Base-by-base conservation (phyloP, 495 filamentous ascomycete genomes). In the Neurospora sp. region DNA sequence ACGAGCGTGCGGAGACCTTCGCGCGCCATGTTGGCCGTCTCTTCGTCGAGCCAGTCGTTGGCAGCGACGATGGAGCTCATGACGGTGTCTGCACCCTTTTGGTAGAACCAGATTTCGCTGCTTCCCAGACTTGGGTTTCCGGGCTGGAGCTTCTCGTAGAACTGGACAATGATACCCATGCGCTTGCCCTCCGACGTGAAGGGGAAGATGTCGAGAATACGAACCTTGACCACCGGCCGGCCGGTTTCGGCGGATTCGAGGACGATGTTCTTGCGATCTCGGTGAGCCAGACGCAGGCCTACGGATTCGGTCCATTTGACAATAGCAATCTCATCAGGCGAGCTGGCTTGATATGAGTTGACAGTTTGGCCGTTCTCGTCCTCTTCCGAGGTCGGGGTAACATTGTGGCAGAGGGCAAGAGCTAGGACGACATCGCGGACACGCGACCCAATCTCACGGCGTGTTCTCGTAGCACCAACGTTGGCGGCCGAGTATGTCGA, bases 21-120 rank as follows among this genome's bases (percentile, higher is more conserved):
- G 24, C 96, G 89, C 4, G 96, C 96, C 96, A 99, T 98, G 77
- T 99, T 99, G 3, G 93, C 92, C 3, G 95, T 98, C 80, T 99
- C 96, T 78, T 99, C 96, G 73, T 98, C 96, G 4, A 99, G 88
- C 96, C 96, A 99, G 84, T 98, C 96, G 78, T 98, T 98, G 15
- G 93, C 88, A 17, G 91, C 92, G 37, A 99, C 96, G 74, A 99
- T 98, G 15, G 92, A 87, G 19, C 89, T 86, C 96, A 99, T 99
- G 62, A 98, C 94, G 0, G 96, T 98, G 79, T 99, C 96, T 8
- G 96, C 96, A 36, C 96, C 96, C 81, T 99, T 99, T 75, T 99
- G 94, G 77, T 94, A 99, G 82, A 99, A 99, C 93, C 96, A 98
- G 31, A 98, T 94, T 77, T 98, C 94, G 37, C 89, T 87, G 42